Conservation (phyloP, 441 rosid genomes). For the Eutrema salsugineum region DNA sequence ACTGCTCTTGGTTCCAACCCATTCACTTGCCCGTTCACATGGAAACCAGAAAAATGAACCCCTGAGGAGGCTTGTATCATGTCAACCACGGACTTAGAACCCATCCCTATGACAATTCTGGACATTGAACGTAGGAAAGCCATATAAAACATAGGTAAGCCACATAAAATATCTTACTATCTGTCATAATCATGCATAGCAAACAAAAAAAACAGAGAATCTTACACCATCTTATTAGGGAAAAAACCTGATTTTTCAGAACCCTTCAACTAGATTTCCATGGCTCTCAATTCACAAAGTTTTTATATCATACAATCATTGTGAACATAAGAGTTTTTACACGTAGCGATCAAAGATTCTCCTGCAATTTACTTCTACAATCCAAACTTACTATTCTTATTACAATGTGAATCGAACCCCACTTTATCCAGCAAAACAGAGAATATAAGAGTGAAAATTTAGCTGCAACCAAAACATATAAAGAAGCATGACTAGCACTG, state of each 20-base stretch:
- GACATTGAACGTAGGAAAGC: neutral
- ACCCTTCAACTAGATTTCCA: neutral
- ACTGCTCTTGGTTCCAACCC: conserved; percentile 38
- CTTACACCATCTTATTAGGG: neutral
- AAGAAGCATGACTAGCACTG: neutral
- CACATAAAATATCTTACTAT: neutral
- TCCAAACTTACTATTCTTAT: neutral
- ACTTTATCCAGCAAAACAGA: neutral
- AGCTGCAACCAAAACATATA: neutral
- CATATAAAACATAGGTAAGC: neutral
- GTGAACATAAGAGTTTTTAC: neutral
- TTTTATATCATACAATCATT: neutral
- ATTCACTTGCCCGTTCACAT: conserved; percentile 44
- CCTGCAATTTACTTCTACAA: neutral
- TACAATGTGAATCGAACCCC: neutral
- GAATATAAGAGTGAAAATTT: neutral
- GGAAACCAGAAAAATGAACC: conserved; percentile 87
- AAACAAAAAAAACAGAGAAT: neutral
- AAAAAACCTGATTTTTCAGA: neutral
- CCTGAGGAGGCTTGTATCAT: conserved; percentile 40
- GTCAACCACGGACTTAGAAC: conserved; percentile 28
- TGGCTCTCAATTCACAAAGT: neutral
- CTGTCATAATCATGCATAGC: conserved; percentile 13
- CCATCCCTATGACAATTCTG: conserved; percentile 15
- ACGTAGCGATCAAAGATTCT: neutral